Conservation (phyloP, 192 early-diverging fungal species). For the Coemansia sp. region DNA sequence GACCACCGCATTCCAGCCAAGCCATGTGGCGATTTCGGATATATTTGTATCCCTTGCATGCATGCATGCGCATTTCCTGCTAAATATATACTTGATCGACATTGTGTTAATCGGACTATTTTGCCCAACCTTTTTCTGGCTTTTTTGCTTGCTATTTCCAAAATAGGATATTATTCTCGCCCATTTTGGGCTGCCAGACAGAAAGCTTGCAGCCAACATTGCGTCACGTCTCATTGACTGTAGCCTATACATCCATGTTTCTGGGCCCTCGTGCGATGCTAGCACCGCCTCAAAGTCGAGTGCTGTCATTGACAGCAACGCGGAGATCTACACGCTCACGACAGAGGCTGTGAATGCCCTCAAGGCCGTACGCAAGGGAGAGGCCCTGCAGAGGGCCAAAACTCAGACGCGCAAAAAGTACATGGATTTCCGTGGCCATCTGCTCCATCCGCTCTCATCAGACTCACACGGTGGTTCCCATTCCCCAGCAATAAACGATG, state of each 20-base stretch:
- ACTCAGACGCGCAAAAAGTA: conserved; percentile 47
- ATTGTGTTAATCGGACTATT: not conserved
- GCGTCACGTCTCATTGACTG: conserved; percentile 50
- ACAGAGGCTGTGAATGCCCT: conserved; percentile 27
- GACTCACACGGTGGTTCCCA: conserved; percentile 11
- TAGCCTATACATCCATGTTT: conserved; percentile 54
- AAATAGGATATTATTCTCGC: conserved; percentile 52
- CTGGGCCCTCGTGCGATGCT: conserved; percentile 24
- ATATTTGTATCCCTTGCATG: conserved; percentile 3
- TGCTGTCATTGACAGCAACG: conserved; percentile 47
- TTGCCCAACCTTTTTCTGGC: not conserved
- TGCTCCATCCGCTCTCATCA: conserved; percentile 21
- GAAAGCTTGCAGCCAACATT: conserved; percentile 46
- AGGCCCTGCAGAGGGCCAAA: conserved; percentile 36
- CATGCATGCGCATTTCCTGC: not conserved
- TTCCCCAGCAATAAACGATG: conserved; percentile 5
- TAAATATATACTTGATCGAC: conserved; percentile 12
- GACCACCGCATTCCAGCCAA: not conserved
- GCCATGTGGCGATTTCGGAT: conserved; percentile 1
- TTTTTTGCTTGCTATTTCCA: not conserved
- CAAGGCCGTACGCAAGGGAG: conserved; percentile 30
- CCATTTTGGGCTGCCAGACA: conserved; percentile 52
- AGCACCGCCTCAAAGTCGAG: conserved; percentile 2
- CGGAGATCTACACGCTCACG: conserved; percentile 53
- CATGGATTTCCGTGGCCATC: conserved; percentile 39